These are phyloP conservation scores for Tinospora cordifolia DNA, from an alignment of 164 flowering plant species.

Conservation along the genomic window DNA sequence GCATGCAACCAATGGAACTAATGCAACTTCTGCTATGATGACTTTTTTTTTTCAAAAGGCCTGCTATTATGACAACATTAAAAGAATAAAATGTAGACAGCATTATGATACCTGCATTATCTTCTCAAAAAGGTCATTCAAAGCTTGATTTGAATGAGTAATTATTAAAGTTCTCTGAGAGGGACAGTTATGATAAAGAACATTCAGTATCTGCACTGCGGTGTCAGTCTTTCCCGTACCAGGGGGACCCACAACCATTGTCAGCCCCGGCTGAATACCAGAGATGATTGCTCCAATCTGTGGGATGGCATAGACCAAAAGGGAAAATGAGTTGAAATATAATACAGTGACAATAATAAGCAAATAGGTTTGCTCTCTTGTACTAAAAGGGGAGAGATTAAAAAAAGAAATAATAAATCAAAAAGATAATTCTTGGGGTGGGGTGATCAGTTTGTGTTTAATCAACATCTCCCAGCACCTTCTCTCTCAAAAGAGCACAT, in stretches of 20 bases:
- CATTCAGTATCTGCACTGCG: conserved; percentile 92
- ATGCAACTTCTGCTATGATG: not conserved
- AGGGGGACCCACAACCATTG: conserved; percentile 99
- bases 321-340: not conserved
- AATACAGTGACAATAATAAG: not conserved
- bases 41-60: too few relatives aligned
- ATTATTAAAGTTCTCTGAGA: conserved; percentile 94
- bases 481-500: too few relatives aligned
- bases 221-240: conserved; percentile 99
- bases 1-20: not conserved
- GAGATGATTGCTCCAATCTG: conserved; percentile 94
- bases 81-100: not conserved
- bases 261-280: conserved; percentile 89
- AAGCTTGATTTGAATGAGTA: conserved; percentile 98
- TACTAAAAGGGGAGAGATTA: not conserved
- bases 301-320: conserved; percentile 8
- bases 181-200: conserved; percentile 98
- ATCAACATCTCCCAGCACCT: too few relatives aligned
- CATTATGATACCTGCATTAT: conserved; percentile 77
- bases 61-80: too few relatives aligned
- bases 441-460: too few relatives aligned
- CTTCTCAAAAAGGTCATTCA: conserved; percentile 97
- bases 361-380: not conserved
- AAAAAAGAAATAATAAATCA: too few relatives aligned
- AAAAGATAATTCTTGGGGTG: too few relatives aligned